Conservation (phyloP, 495 filamentous ascomycete genomes). For the Acidomyces sp. region DNA sequence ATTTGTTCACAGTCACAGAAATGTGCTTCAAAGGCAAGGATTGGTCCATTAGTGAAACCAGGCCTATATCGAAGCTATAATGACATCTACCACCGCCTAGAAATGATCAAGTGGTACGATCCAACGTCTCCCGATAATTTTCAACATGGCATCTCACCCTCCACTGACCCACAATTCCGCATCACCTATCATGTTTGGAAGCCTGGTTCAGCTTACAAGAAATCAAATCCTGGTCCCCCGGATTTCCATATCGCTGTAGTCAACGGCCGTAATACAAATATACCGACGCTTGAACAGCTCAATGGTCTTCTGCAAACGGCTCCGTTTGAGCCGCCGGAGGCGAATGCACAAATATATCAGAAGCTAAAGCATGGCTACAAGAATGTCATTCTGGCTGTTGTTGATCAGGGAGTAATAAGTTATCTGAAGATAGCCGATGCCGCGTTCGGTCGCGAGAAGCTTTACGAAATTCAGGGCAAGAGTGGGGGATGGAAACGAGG, state of each 20-base stretch:
- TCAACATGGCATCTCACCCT: slow-evolving; percentile 6
- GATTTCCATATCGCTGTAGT: slow-evolving; percentile 75
- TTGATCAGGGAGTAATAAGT: slow-evolving; percentile 81
- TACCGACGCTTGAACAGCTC: slow-evolving; percentile 63
- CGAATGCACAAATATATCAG: slow-evolving; percentile 20
- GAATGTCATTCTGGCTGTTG: slow-evolving; percentile 72
- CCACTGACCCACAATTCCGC: slow-evolving; percentile 38
- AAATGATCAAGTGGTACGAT: slow-evolving; percentile 62
- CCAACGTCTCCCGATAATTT: slow-evolving; percentile 25
- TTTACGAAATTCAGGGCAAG: slow-evolving; percentile 43
- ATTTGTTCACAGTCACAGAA: too few relatives aligned
- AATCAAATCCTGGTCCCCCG: slow-evolving; percentile 57
- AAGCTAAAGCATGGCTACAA: slow-evolving; percentile 66
- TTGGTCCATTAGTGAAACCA: slow-evolving; percentile 58
- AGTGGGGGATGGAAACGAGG: slow-evolving; percentile 26
- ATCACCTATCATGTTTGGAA: slow-evolving; percentile 73
- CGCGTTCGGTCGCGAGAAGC: slow-evolving; percentile 56
- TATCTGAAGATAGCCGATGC: slow-evolving; percentile 70
- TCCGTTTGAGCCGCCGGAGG: slow-evolving; percentile 47
- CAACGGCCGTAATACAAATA: slow-evolving; percentile 52
- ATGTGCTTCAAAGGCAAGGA: too few relatives aligned
- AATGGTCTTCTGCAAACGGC: slow-evolving; percentile 52
- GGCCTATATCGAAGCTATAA: slow-evolving; percentile 71
- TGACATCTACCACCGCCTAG: slow-evolving; percentile 61
- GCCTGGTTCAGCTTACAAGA: slow-evolving; percentile 52